A percentile compares a stretch with the other conserved stretches of the same genome.
These are phyloP conservation scores for Brassica rapa DNA, from an alignment of 345 rosid genomes.

Conservation along the genomic window DNA sequence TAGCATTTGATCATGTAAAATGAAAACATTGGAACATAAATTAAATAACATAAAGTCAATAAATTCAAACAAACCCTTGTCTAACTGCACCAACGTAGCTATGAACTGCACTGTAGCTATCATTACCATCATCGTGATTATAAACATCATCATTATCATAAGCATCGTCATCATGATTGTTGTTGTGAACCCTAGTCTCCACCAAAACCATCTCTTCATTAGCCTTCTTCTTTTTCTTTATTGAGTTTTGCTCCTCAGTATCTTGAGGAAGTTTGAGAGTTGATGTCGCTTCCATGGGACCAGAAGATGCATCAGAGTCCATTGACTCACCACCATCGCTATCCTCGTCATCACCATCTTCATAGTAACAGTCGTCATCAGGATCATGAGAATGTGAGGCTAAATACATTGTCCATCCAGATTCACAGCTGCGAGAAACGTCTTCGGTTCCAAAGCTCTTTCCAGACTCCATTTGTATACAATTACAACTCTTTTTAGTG, in stretches of 20 bases:
- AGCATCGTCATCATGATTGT: conserved; percentile 5
- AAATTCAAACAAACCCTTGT: conserved; percentile 40
- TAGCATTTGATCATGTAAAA: conserved; percentile 45
- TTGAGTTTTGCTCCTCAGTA: conserved; percentile 21
- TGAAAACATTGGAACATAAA: conserved; percentile 58
- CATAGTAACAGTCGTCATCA: conserved; percentile 19
- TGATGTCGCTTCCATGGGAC: conserved; percentile 46
- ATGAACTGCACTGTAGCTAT: conserved; percentile 40
- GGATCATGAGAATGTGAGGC: conserved; percentile 46
- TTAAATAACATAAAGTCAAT: conserved; percentile 30
- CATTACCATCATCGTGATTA: conserved; percentile 32
- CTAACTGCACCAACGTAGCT: conserved; percentile 35
- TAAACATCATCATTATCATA: conserved; percentile 7
- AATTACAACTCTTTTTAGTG: conserved; percentile 1
- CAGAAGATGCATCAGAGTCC: conserved; percentile 82
- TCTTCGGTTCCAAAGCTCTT: conserved; percentile 42
- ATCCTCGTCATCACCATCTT: conserved; percentile 30
- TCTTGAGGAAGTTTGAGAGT: conserved; percentile 24
- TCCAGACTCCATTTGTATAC: conserved; percentile 51
- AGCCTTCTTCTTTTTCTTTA: conserved; percentile 22
- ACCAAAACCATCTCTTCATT: conserved; percentile 33
- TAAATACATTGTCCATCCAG: conserved; percentile 72
- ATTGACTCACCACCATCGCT: conserved; percentile 56
- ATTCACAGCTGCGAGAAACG: conserved; percentile 52
- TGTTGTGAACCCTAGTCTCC: conserved; percentile 36